phyloP scores from a whole-genome alignment of 169 alveolate species.

The Eimeria brunetti region DNA sequence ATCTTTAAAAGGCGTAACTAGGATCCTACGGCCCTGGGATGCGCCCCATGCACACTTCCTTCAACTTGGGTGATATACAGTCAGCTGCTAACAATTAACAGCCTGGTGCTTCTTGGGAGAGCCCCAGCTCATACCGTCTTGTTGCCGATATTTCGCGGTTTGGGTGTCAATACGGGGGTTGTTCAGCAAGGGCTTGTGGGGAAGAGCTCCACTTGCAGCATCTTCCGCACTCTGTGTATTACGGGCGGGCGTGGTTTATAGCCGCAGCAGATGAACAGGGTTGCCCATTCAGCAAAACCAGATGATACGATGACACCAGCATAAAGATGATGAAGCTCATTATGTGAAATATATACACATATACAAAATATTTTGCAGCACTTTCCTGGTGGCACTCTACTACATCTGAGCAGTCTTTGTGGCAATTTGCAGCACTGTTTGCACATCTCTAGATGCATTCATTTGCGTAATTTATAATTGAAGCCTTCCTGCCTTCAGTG shows the following conservation, averaged over 20 bases:
- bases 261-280: neutral
- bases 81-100: neutral
- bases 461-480: too few relatives aligned
- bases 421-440: too few relatives aligned
- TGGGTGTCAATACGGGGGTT: neutral
- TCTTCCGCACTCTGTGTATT: neutral
- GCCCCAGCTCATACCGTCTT: neutral
- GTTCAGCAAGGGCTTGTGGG: neutral
- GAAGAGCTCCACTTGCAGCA: neutral
- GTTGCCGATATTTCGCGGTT: neutral
- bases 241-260: neutral
- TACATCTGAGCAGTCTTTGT: too few relatives aligned
- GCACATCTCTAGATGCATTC: too few relatives aligned
- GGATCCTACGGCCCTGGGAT: too few relatives aligned
- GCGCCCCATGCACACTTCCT: neutral
- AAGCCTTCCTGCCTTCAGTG: too few relatives aligned
- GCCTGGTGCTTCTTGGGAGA: neutral
- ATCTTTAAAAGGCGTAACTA: too few relatives aligned
- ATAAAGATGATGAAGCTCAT: neutral
- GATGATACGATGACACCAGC: neutral
- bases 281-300: neutral
- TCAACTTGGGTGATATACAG: neutral
- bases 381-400: too few relatives aligned
- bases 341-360: neutral
- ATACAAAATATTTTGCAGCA: too few relatives aligned